Conservation (phyloP, 2,329 filamentous ascomycete genomes). For the Elsinoe fawcettii region DNA sequence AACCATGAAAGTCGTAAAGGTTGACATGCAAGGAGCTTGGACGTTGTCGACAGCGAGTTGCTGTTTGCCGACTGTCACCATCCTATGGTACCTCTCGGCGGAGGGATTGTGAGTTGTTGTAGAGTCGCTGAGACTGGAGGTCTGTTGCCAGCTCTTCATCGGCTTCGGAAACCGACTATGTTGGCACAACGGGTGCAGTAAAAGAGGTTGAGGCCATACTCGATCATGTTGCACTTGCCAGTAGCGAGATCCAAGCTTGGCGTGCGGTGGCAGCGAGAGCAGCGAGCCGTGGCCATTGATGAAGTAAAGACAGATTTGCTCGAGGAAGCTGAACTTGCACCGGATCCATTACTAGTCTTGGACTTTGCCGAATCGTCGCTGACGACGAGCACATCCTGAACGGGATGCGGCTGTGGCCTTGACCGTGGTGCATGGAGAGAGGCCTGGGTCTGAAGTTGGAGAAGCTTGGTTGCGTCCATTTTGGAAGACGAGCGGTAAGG, state of each 20-base stretch:
- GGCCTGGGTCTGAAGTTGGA: conserved; percentile 29
- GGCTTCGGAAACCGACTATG: conserved; percentile 29
- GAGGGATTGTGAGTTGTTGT: not conserved
- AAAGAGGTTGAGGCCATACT: conserved; percentile 32
- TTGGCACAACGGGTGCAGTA: conserved; percentile 32
- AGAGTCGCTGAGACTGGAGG: not conserved
- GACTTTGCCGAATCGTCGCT: conserved; percentile 24
- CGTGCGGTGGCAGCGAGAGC: conserved; percentile 31
- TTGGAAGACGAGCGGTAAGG: conserved; percentile 8
- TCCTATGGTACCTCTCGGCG: not conserved
- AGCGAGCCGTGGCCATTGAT: conserved; percentile 25
- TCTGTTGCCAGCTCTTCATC: conserved; percentile 16
- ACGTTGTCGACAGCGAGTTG: not conserved
- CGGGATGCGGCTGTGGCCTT: conserved; percentile 27
- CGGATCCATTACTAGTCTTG: not conserved
- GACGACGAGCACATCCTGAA: conserved; percentile 29
- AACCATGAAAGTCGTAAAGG: conserved; percentile 3
- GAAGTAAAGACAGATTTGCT: not conserved
- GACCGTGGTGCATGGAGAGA: conserved; percentile 22
- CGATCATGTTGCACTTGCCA: conserved; percentile 31
- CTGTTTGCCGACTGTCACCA: not conserved
- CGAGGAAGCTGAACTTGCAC: not conserved
- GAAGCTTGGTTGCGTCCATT: conserved; percentile 23
- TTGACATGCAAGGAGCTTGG: not conserved
- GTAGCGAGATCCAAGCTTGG: conserved; percentile 28